Conservation (phyloP, 2,329 filamentous ascomycete species). For the Botryotinia calthae region DNA sequence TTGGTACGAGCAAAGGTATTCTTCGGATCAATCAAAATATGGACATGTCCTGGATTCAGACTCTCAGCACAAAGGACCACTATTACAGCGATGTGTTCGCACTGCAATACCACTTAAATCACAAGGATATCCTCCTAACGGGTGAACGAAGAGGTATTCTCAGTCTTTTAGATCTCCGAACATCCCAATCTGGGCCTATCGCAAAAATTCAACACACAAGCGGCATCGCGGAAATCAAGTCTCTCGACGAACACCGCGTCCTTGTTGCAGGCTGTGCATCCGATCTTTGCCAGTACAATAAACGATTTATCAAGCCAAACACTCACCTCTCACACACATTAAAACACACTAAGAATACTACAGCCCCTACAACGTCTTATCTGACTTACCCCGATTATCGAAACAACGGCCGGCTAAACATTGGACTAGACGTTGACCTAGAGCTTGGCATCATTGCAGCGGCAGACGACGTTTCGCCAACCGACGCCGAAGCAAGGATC, state of each 20-base stretch:
- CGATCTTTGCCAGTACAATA: conserved; percentile 55
- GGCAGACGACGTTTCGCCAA: conserved; percentile 26
- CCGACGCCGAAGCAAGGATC: conserved; percentile 11
- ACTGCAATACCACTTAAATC: conserved; percentile 47
- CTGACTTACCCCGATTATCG: conserved; percentile 50
- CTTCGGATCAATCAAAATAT: conserved; percentile 13
- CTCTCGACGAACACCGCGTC: conserved; percentile 49
- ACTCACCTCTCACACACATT: conserved; percentile 15
- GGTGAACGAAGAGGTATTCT: conserved; percentile 48
- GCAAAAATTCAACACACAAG: conserved; percentile 40
- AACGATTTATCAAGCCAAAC: conserved; percentile 44
- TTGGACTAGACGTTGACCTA: conserved; percentile 52
- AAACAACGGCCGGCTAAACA: conserved; percentile 49
- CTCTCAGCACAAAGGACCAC: not conserved
- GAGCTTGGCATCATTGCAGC: conserved; percentile 53
- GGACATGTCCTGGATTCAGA: conserved; percentile 5
- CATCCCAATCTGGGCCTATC: conserved; percentile 30
- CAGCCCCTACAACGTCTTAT: conserved; percentile 40
- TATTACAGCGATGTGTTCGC: conserved; percentile 45
- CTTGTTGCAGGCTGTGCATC: conserved; percentile 52
- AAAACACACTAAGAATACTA: not conserved
- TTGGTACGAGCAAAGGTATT: conserved; percentile 17
- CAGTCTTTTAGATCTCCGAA: conserved; percentile 38
- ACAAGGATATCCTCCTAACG: conserved; percentile 48
- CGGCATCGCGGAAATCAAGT: conserved; percentile 49